These are phyloP conservation scores for Pestalotiopsis sp. DNA, from an alignment of 2,329 filamentous ascomycete species.

Conservation along the genomic window DNA sequence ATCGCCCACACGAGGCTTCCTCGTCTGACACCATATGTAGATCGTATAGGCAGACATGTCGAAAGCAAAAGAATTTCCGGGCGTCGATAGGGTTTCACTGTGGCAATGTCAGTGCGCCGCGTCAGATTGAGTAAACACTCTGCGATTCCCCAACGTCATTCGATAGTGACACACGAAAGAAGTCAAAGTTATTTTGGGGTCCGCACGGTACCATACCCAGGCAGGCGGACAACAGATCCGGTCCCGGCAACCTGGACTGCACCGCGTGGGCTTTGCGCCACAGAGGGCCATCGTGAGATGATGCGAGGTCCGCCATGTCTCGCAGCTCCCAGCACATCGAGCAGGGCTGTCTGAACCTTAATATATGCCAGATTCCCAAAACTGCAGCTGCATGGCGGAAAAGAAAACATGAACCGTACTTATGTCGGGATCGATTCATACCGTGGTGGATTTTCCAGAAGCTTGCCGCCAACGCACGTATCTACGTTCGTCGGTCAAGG, in stretches of 20 bases:
- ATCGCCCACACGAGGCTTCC: not conserved
- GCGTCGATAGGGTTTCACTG: not conserved
- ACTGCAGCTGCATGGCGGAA: not conserved
- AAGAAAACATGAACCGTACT: not conserved
- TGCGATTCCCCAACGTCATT: not conserved
- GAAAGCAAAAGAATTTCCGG: not conserved
- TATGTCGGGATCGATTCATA: not conserved
- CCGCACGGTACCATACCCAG: not conserved
- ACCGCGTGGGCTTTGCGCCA: not conserved
- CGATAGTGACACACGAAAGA: not conserved
- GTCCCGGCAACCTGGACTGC: not conserved
- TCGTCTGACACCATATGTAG: not conserved
- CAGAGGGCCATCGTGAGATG: not conserved
- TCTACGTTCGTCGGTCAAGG: not conserved
- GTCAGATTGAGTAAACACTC: not conserved
- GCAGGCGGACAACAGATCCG: not conserved
- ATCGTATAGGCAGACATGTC: not conserved
- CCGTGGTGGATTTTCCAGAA: not conserved
- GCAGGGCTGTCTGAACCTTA: not conserved
- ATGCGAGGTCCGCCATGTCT: not conserved
- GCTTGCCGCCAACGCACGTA: not conserved
- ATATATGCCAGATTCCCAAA: not conserved
- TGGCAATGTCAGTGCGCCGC: not conserved
- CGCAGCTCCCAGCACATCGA: not conserved
- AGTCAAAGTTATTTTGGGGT: not conserved